These are phyloP conservation scores for Skeletonema marinoi DNA, from an alignment of 108 stramenopile genomes.

Conservation along the genomic window DNA sequence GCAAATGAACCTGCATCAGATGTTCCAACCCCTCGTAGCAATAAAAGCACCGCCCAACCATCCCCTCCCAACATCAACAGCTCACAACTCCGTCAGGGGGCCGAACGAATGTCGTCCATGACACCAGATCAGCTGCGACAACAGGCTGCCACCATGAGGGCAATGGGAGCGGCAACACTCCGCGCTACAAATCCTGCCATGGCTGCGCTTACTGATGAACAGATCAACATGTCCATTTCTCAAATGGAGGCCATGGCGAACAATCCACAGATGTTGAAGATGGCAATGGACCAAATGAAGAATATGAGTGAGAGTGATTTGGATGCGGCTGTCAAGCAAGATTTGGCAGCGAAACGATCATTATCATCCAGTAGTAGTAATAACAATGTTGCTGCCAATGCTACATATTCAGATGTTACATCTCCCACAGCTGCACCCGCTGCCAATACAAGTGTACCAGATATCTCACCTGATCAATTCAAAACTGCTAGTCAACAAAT, in stretches of 20 bases:
- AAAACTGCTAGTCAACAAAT: conserved; percentile 34
- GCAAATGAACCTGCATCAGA: conserved; percentile 26
- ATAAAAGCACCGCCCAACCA: conserved; percentile 5
- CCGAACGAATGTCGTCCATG: conserved; percentile 68
- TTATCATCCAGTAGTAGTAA: neutral
- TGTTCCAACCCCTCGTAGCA: conserved; percentile 15
- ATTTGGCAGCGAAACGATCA: neutral
- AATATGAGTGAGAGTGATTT: conserved; percentile 20
- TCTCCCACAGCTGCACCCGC: neutral
- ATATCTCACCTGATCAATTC: conserved; percentile 55
- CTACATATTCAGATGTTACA: neutral
- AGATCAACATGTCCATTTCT: conserved; percentile 55
- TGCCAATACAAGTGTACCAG: neutral
- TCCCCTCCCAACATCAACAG: neutral
- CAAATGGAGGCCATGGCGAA: conserved; percentile 77
- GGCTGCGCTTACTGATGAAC: conserved; percentile 63
- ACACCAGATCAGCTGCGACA: conserved; percentile 66
- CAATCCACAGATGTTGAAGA: conserved; percentile 62
- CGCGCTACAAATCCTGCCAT: conserved; percentile 73
- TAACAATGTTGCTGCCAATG: conserved; percentile 4
- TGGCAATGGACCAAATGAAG: conserved; percentile 43
- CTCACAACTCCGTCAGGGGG: conserved; percentile 32
- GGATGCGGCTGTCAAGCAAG: neutral
- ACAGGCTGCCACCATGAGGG: conserved; percentile 75
- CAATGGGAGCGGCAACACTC: conserved; percentile 59